Percentiles rank a stretch among this genome's conserved stretches.
Conservation (phyloP, 1,139 yeast genomes). For the Petasospora rhodanensis region DNA sequence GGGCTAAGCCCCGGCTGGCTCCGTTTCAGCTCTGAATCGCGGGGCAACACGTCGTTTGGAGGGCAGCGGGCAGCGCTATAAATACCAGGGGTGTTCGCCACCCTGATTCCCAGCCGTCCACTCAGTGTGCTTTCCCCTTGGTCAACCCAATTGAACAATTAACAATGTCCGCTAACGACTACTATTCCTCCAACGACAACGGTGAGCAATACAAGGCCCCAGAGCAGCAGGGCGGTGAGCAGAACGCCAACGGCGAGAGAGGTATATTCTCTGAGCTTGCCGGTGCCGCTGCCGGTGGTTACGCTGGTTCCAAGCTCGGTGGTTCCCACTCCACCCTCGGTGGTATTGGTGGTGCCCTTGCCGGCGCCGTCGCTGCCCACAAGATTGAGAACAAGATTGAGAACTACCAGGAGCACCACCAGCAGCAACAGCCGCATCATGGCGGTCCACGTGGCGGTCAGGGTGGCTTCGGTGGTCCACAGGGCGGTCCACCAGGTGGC, state of each 20-base stretch:
- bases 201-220: constrained; percentile 12
- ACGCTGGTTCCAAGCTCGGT: constrained; percentile 36
- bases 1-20: too few relatives aligned
- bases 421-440: constrained; percentile 25
- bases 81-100: constrained; percentile 2
- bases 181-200: constrained; percentile 42
- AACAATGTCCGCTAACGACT: constrained; percentile 61
- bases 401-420: constrained; percentile 23
- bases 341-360: constrained; percentile 54
- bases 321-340: constrained; percentile 51
- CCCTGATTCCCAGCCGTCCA: background rate
- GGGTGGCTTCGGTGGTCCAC: constrained; percentile 10
- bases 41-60: too few relatives aligned
- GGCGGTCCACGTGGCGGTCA: constrained; percentile 15
- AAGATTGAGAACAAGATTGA: constrained; percentile 42
- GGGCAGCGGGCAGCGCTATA: too few relatives aligned
- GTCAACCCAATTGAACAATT: too few relatives aligned
- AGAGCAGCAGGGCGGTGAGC: constrained; percentile 12
- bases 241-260: constrained; percentile 44
- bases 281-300: constrained; percentile 62
- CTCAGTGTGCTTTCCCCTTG: background rate
- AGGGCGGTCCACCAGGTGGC: constrained; percentile 28
- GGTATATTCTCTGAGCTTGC: constrained; percentile 50
- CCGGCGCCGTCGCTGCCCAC: constrained; percentile 58
- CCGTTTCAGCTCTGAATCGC: constrained; percentile 9